Base-by-base conservation (phyloP, 139 green algal species). In the Micractinium sp. region DNA sequence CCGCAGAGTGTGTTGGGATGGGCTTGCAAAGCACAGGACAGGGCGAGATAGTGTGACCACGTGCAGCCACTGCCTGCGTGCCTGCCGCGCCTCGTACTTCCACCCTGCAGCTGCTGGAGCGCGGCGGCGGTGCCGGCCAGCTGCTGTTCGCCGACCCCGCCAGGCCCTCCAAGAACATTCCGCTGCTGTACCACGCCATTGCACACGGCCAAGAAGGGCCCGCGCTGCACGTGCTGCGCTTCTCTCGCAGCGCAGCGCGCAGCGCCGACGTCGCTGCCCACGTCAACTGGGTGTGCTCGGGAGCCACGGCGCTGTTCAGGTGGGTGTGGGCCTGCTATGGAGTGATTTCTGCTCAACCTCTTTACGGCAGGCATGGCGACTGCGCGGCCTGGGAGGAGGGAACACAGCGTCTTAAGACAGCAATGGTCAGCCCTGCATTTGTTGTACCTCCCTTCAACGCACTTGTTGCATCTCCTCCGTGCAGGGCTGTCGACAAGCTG, bases 401-500 rank as follows among this genome's bases (percentile, higher is more conserved):
- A n/a, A n/a, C n/a, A n/a, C n/a, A n/a, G n/a, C n/a, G n/a, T n/a
- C n/a, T n/a, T n/a, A 56, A 56, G 47, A 9, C 47, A 56, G 47
- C 47, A 56, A 5, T 56, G 47, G 63, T 31, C 63, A 29, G 20
- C 20, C 63, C 63, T 12, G 12, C 20, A 2, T 71, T 27, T 71
- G 63, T 5, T 71, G 12, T 71, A 27, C 20, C 22, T 71, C 22
- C 20, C 63, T 25, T 23, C 63, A 2, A 71, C 14, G 47, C 47
- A 56, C 47, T 56, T 5, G 47, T 9, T 56, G 47, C 47, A 56
- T 9, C 9, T 9, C 47, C 47, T 16, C 19, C 35, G 12, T n/a
- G 7, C 83, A 87, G 83, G 66, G 83, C 83, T 1, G 36, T 87
- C 38, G 83, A 87, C 16, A 41, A 41, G 63, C 56, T 86, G 18